Conservation (phyloP, 176 grass and related monocot species). For the Chrysopogon serrulatus region DNA sequence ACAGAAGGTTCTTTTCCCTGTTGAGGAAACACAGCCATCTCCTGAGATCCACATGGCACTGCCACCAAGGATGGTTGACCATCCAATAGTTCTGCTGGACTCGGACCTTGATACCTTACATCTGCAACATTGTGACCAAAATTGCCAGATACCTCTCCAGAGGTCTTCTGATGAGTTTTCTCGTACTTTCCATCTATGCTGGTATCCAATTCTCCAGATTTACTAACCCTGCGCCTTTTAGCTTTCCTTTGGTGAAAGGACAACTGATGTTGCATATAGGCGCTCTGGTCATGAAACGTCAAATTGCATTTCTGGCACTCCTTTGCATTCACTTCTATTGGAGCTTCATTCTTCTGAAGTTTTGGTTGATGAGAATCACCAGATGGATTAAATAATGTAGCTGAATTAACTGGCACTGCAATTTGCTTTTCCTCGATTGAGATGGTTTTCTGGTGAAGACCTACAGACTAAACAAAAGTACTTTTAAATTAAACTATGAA, state of each 20-base stretch:
- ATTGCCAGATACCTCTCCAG: conserved; percentile 46
- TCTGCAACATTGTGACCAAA: conserved; percentile 37
- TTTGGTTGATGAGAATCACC: conserved; percentile 36
- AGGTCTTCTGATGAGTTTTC: conserved; percentile 57
- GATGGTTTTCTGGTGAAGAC: conserved; percentile 36
- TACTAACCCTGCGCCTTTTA: conserved; percentile 66
- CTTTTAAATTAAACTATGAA: background rate
- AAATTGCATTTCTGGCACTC: conserved; percentile 66
- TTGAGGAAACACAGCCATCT: conserved; percentile 4
- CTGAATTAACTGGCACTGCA: conserved; percentile 15
- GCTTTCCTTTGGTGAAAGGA: conserved; percentile 73
- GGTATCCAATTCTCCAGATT: conserved; percentile 21
- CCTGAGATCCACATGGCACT: conserved; percentile 26
- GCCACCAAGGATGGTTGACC: conserved; percentile 28
- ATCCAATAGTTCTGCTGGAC: conserved; percentile 27
- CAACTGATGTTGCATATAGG: conserved; percentile 73
- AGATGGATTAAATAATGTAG: conserved; percentile 22
- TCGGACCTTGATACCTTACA: conserved; percentile 51
- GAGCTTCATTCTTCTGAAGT: conserved; percentile 37
- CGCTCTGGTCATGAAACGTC: conserved; percentile 56
- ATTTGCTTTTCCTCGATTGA: conserved; percentile 36
- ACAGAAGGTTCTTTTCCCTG: background rate
- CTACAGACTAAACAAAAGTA: conserved; percentile 49
- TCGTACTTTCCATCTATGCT: conserved; percentile 60
- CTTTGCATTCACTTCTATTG: conserved; percentile 15